phyloP scores from a whole-genome alignment of 2,329 filamentous ascomycete genomes.

The Epichloe gansuensis region DNA sequence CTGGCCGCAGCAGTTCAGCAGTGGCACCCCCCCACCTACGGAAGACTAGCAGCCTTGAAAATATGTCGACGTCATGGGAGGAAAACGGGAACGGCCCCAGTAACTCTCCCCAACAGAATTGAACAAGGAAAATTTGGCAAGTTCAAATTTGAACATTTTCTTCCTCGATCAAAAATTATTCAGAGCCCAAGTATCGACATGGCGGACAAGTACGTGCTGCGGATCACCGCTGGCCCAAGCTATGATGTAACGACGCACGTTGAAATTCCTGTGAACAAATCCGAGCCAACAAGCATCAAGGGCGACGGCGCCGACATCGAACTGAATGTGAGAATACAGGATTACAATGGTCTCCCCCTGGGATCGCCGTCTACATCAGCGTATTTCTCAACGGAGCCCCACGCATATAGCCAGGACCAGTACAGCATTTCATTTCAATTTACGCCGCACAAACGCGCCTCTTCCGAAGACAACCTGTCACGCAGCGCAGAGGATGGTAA shows the following conservation, averaged over 20 bases:
- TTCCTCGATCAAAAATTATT: neutral
- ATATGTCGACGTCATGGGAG: neutral
- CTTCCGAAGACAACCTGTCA: slow-evolving; percentile 2
- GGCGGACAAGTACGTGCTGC: slow-evolving; percentile 65
- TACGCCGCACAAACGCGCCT: slow-evolving; percentile 43
- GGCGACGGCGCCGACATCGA: slow-evolving; percentile 51
- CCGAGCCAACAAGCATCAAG: slow-evolving; percentile 48
- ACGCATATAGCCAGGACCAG: slow-evolving; percentile 56
- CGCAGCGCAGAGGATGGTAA: no score
- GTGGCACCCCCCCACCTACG: neutral
- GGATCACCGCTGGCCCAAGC: slow-evolving; percentile 65
- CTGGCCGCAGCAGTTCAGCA: no score
- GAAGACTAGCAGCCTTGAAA: neutral
- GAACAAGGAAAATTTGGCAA: no score
- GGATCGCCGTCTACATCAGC: slow-evolving; percentile 54
- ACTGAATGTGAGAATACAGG: slow-evolving; percentile 61
- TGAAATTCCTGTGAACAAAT: slow-evolving; percentile 61
- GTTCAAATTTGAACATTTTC: no score
- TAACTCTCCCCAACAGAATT: neutral
- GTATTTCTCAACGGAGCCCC: slow-evolving; percentile 64
- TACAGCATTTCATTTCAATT: slow-evolving; percentile 78
- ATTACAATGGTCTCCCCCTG: slow-evolving; percentile 61
- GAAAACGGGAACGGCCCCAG: neutral
- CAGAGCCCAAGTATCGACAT: slow-evolving; percentile 20
- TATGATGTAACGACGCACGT: slow-evolving; percentile 65